Evolutionary conservation across 495 filamentous ascomycete species (phyloP), one percentile per base, ranked within the genome.

Genomic region (Aspergillus mulundensis): DNA sequence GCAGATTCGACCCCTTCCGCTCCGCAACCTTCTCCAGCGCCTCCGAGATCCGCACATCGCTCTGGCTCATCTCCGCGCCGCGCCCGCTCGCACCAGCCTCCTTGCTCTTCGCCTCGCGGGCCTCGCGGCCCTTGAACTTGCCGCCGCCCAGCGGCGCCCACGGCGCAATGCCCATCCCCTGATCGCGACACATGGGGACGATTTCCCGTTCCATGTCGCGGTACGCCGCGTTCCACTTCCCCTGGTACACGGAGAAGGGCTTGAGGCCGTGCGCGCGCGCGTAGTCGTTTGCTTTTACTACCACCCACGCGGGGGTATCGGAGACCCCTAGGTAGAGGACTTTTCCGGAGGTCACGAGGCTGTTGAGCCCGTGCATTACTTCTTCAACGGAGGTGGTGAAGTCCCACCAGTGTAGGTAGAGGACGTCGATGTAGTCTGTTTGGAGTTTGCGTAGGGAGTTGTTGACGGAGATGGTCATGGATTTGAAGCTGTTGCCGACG

Each of bases 361-460:
- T 50, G 53, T 80, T 64, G 16, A 80, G 68, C 1, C 61, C 57
- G 28, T 73, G 61, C 77, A 79, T 79, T 5, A 80, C 49, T 53
- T 80, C 77, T 11, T 70, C 63, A 16, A 79, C 64, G 14, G 65
- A 67, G 1, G 75, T 77, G 5, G 70, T 65, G 55, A 62, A 74
- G 55, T 78, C 77, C 75, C 76, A 79, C 64, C 67, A 77, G 49
- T 70, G 70, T n/a, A 72, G 59, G 50, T 70, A 72, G n/a, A 63
- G 47, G 10, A 66, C 51, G 59, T 87, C 86, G 54, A 90, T 84
- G 55, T 87, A 90, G 47, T 77, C 72, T 0, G 86, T 89, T 65
- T 83, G 76, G 3, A 89, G 73, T 61, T 86, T 87, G 64, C 74
- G 69, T 57, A 90, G 66, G 30, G 73, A 80, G 8, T 66, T 70